A percentile compares a stretch with the other conserved stretches of the same genome.
These are phyloP conservation scores for Colletotrichum musicola DNA, from an alignment of 2,329 filamentous ascomycete species.

Conservation along the genomic window DNA sequence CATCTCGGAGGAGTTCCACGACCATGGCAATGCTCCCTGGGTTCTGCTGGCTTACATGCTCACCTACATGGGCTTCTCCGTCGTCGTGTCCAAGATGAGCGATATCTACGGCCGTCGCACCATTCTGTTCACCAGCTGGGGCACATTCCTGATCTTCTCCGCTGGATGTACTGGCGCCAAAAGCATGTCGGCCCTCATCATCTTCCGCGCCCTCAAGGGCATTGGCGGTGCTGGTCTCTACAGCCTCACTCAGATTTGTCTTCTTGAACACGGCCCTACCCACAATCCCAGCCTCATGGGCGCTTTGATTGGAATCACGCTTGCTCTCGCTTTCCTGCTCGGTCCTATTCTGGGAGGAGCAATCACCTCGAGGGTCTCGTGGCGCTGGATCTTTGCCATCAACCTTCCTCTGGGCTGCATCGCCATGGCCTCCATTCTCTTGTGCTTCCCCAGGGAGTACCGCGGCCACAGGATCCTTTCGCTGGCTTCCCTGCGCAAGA, in stretches of 20 bases:
- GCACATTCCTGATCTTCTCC: constrained; percentile 68
- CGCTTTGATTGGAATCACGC: constrained; percentile 66
- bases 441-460: constrained; percentile 57
- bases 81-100: constrained; percentile 69
- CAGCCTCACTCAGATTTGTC: constrained; percentile 68
- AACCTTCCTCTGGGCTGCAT: constrained; percentile 67
- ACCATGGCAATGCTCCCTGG: constrained; percentile 67
- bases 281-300: constrained; percentile 67
- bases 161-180: constrained; percentile 64
- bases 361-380: constrained; percentile 65
- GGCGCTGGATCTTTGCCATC: constrained; percentile 73
- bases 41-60: constrained; percentile 68
- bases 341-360: constrained; percentile 70
- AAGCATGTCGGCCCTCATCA: constrained; percentile 65
- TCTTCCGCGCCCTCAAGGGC: constrained; percentile 70
- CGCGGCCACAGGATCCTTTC: constrained; percentile 52
- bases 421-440: constrained; percentile 60
- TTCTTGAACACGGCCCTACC: constrained; percentile 68
- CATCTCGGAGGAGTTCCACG: constrained; percentile 64
- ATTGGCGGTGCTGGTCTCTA: constrained; percentile 73
- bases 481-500: constrained; percentile 57
- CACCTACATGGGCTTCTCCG: constrained; percentile 70
- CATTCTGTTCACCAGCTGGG: constrained; percentile 64
- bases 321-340: constrained; percentile 69
- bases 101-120: constrained; percentile 69